Evolutionary conservation across 1,284 basidiomycete species (phyloP), one percentile per base, ranked within the genome.

Genomic region (Cerrena zonata): DNA sequence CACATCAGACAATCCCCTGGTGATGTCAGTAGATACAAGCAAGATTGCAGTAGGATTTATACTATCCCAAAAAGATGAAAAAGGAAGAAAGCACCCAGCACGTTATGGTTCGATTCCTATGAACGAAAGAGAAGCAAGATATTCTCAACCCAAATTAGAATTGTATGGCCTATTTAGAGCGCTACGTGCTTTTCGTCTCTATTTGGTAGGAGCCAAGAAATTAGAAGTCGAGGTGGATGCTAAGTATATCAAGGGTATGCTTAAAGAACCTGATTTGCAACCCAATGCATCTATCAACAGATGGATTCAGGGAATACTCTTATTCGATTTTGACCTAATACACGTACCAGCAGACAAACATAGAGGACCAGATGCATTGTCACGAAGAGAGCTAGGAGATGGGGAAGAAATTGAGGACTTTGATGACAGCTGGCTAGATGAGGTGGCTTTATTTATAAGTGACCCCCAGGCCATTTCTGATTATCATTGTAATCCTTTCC

Each of bases 231-330:
- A n/a, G n/a, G n/a, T n/a, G n/a, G n/a, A n/a, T 45, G 67, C 71
- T 0, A 62, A 61, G 18, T 71, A 67, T 43, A 65, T 74, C 21
- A 62, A 64, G 39, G 70, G 70, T 0, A 74, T 74, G 71, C 45
- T 72, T 1, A 63, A 62, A 15, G 61, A 68, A 19, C 71, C 68
- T 0, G 67, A 69, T 41, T 51, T 71, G 2, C 63, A 65, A 5
- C 70, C 70, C 0, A 71, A 67, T 46, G 68, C 69, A 0, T 59
- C 65, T 0, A 68, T 73, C 11, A 73, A 73, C 43, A 47, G 66
- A 7, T 75, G 72, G 71, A 72, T 74, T 40, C 58, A 62, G 7
- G 64, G 53, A 0, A 69, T 73, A 7, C 43, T 69, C 0, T 52
- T 69, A 11, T 75, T 69, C 49, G 45, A 69, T 46, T 75, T 76